Percentiles rank a stretch among this genome's conserved stretches.
These are phyloP conservation scores for Chamaecyparis obtusa DNA, from an alignment of 75 land plant species.

Conservation along the genomic window DNA sequence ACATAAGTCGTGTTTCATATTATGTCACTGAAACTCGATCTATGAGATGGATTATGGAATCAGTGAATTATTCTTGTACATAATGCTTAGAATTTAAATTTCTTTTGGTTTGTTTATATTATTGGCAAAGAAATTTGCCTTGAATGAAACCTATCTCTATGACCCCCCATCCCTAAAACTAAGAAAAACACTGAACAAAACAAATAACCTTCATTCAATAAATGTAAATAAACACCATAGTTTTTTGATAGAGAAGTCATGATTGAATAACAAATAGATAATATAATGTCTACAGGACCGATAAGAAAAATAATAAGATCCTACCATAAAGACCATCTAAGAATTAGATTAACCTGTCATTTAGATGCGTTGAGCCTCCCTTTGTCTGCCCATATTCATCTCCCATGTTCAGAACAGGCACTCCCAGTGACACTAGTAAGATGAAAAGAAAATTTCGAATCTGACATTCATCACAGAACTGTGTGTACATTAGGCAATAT, in stretches of 20 bases:
- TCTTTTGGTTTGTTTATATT: no score
- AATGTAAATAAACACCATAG: background rate
- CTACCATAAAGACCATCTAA: background rate
- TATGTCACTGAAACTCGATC: no score
- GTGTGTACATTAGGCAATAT: background rate
- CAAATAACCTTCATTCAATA: background rate
- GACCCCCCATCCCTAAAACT: no score
- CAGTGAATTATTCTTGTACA: no score
- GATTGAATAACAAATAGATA: background rate
- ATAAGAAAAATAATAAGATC: background rate
- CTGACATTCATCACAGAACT: conserved; percentile 24
- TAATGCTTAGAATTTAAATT: no score
- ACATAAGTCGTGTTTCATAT: no score
- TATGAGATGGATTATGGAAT: no score
- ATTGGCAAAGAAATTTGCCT: no score
- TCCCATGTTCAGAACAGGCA: conserved; percentile 96
- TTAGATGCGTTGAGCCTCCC: conserved; percentile 50
- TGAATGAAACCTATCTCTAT: no score
- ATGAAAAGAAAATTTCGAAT: conserved; percentile 84
- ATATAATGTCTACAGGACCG: background rate
- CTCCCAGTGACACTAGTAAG: conserved; percentile 79
- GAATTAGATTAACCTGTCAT: conserved; percentile 20
- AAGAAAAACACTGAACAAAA: background rate
- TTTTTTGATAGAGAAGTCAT: background rate
- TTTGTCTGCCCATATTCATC: conserved; percentile 92